Conservation (phyloP, 2,329 filamentous ascomycete genomes). For the Leptographium procerum region DNA sequence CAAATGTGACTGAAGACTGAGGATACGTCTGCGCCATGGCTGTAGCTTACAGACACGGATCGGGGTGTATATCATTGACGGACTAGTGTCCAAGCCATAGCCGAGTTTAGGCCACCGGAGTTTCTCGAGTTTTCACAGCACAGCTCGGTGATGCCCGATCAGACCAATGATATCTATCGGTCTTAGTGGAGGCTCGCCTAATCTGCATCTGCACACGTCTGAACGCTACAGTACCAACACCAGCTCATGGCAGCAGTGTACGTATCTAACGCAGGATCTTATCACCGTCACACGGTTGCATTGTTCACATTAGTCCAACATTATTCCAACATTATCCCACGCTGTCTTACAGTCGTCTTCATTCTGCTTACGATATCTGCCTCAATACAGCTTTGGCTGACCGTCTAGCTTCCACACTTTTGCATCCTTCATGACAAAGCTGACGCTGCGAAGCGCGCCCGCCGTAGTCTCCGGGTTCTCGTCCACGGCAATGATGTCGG, state of each 20-base stretch:
- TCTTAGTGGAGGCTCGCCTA: too few species aligned
- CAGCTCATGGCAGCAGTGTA: neutral
- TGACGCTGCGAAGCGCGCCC: conserved; percentile 31
- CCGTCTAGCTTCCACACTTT: conserved; percentile 33
- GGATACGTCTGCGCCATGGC: neutral
- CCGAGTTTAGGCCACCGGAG: neutral
- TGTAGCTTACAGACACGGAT: too few species aligned
- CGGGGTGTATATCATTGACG: too few species aligned
- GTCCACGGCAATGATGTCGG: conserved; percentile 39
- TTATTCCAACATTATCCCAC: too few species aligned
- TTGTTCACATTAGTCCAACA: too few species aligned
- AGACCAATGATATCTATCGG: neutral
- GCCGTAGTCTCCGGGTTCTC: conserved; percentile 30
- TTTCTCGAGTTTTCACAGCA: neutral
- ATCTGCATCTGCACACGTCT: too few species aligned
- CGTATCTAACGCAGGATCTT: neutral
- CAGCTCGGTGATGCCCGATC: neutral
- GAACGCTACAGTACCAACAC: too few species aligned
- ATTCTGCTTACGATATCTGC: too few species aligned
- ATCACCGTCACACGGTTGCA: too few species aligned
- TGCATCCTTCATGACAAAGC: conserved; percentile 48
- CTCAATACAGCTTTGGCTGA: conserved; percentile 5
- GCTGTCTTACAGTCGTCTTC: too few species aligned
- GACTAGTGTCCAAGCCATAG: neutral
- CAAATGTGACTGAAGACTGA: neutral